Percentiles rank a stretch among this genome's conserved stretches.
phyloP scores from a whole-genome alignment of 495 filamentous ascomycete genomes.

The Wilcoxina mikolae region DNA sequence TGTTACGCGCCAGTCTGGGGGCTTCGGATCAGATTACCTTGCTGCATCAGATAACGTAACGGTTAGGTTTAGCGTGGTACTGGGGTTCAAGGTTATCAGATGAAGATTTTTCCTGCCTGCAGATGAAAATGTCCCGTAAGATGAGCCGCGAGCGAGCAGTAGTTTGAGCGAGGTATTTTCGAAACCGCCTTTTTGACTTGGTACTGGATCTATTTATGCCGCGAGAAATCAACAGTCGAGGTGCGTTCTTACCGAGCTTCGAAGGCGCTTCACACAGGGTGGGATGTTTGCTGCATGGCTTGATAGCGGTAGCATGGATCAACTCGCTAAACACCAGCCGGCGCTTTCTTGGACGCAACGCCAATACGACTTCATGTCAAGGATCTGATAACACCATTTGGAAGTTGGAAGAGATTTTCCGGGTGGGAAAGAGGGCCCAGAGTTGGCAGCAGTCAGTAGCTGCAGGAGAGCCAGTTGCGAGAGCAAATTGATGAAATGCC shows the following conservation, averaged over 20 bases:
- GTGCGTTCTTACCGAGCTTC: no score
- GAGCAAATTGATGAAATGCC: no score
- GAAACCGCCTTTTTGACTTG: no score
- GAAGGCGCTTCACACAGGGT: no score
- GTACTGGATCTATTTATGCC: no score
- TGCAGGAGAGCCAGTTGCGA: no score
- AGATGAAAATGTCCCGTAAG: no score
- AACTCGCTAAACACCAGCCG: slow-evolving; percentile 1
- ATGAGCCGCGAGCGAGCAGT: no score
- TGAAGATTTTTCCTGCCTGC: slow-evolving; percentile 2
- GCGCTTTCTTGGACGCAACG: neutral
- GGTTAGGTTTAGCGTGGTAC: neutral
- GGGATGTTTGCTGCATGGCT: neutral
- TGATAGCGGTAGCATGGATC: neutral
- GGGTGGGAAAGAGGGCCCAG: neutral
- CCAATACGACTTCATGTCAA: slow-evolving; percentile 3
- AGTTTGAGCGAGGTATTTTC: no score
- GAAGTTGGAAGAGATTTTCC: neutral
- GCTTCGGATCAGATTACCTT: slow-evolving; percentile 4
- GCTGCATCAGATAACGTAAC: slow-evolving; percentile 6
- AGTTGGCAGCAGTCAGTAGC: no score
- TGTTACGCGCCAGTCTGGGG: neutral
- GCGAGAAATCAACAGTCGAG: no score
- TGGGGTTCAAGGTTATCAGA: neutral
- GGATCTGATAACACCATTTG: slow-evolving; percentile 7